Percentiles rank a stretch among this genome's conserved stretches.
These are phyloP conservation scores for Paecilomyces niveus DNA, from an alignment of 2,329 filamentous ascomycete genomes.

Conservation along the genomic window DNA sequence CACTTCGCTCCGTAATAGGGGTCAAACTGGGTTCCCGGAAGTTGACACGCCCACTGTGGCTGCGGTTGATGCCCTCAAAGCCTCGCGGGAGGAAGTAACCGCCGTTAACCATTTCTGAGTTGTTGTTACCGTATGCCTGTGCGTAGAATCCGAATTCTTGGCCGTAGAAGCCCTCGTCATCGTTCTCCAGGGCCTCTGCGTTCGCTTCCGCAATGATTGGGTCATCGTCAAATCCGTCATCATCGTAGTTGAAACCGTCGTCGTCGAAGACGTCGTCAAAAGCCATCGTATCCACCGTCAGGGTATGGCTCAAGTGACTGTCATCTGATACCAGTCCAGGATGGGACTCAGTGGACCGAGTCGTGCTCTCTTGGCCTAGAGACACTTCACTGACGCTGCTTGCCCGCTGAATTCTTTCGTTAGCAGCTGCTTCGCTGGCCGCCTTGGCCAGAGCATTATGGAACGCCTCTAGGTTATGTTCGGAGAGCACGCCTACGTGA, in stretches of 20 bases:
- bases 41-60: conserved; percentile 64
- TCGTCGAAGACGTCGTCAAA: conserved; percentile 38
- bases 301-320: conserved; percentile 41
- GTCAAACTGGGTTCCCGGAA: conserved; percentile 87
- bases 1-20: conserved; percentile 90
- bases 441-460: conserved; percentile 80
- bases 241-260: conserved; percentile 45
- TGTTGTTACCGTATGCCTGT: conserved; percentile 40
- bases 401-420: conserved; percentile 65
- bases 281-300: conserved; percentile 32
- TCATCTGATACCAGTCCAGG: conserved; percentile 45
- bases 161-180: conserved; percentile 90
- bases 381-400: conserved; percentile 41
- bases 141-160: conserved; percentile 97
- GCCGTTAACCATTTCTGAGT: conserved; percentile 63
- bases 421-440: conserved; percentile 66
- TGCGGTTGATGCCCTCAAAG: conserved; percentile 54
- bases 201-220: conserved; percentile 93
- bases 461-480: conserved; percentile 61
- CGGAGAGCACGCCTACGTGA: conserved; percentile 37
- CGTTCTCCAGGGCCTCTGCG: conserved; percentile 83
- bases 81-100: conserved; percentile 82
- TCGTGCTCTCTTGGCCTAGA: conserved; percentile 25
- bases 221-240: conserved; percentile 71
- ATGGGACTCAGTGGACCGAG: conserved; percentile 32